A percentile compares a stretch with the other conserved stretches of the same genome.
These are phyloP conservation scores for Lichtheimia corymbifera DNA, from an alignment of 371 early-diverging fungal genomes.

Conservation along the genomic window DNA sequence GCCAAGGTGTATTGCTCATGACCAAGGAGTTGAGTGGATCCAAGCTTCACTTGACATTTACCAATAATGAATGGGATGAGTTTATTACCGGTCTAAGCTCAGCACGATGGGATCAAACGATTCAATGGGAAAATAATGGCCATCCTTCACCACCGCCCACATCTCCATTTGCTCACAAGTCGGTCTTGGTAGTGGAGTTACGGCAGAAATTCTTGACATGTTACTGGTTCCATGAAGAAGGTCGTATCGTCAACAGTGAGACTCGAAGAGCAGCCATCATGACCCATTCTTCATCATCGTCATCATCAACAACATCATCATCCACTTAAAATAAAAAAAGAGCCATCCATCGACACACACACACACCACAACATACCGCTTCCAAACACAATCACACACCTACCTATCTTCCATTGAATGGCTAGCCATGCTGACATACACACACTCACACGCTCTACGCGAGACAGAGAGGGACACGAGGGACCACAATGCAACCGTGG, in stretches of 20 bases:
- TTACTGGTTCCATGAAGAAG: constrained; percentile 41
- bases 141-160: background rate
- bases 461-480: no score
- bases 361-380: no score
- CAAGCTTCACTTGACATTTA: constrained; percentile 51
- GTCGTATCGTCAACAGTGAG: constrained; percentile 22
- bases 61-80: constrained; percentile 55
- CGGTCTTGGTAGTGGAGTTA: constrained; percentile 33
- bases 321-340: background rate
- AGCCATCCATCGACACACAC: background rate
- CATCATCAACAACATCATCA: background rate
- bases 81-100: constrained; percentile 39
- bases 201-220: constrained; percentile 31
- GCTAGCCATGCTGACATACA: background rate
- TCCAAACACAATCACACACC: no score
- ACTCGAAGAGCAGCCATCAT: constrained; percentile 16
- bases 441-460: background rate
- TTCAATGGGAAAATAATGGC: constrained; percentile 28
- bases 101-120: constrained; percentile 37
- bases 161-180: background rate
- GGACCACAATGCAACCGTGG: no score
- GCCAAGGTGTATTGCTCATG: constrained; percentile 48
- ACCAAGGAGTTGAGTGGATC: constrained; percentile 53
- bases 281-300: background rate
- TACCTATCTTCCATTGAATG: background rate